Evolutionary conservation across 768 basidiomycete species (phyloP).

Genomic region (Panellus pusillus): DNA sequence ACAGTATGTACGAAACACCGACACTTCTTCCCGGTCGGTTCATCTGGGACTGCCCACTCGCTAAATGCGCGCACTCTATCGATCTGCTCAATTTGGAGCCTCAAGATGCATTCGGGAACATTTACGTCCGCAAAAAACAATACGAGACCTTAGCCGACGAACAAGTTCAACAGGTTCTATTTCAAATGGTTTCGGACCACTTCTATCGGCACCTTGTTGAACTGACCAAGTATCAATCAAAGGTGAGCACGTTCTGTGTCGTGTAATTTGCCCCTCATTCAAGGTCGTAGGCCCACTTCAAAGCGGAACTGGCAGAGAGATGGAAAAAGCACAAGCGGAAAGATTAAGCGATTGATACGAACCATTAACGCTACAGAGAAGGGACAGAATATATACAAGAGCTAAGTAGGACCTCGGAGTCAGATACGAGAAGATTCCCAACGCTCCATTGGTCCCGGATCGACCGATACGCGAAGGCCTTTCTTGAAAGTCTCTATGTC

Average conservation of each 20-base stretch:
- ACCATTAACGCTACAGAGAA: not conserved
- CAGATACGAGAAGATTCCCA: constrained; percentile 74
- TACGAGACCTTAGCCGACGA: constrained; percentile 40
- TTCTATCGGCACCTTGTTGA: constrained; percentile 22
- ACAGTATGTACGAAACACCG: constrained; percentile 33
- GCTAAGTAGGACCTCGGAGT: constrained; percentile 7
- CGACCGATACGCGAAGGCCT: constrained; percentile 50
- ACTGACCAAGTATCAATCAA: not conserved
- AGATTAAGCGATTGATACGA: no score
- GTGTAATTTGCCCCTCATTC: not conserved
- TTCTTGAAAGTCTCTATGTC: constrained; percentile 69
- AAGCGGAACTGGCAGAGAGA: not conserved
- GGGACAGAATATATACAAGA: constrained; percentile 35
- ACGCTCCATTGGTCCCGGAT: constrained; percentile 66
- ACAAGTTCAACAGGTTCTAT: constrained; percentile 24
- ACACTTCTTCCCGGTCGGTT: constrained; percentile 42
- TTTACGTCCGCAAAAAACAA: constrained; percentile 28
- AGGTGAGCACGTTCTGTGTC: not conserved
- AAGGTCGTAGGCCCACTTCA: not conserved
- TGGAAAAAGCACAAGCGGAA: not conserved
- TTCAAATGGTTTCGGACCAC: constrained; percentile 30
- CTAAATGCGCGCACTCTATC: constrained; percentile 43
- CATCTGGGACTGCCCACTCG: constrained; percentile 53
- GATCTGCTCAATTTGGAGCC: constrained; percentile 45
- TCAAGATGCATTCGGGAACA: constrained; percentile 24